A percentile compares a stretch with the other conserved stretches of the same genome.
Evolutionary conservation across 2,329 filamentous ascomycete genomes (phyloP).

Genomic region (Calonectria henricotiae): DNA sequence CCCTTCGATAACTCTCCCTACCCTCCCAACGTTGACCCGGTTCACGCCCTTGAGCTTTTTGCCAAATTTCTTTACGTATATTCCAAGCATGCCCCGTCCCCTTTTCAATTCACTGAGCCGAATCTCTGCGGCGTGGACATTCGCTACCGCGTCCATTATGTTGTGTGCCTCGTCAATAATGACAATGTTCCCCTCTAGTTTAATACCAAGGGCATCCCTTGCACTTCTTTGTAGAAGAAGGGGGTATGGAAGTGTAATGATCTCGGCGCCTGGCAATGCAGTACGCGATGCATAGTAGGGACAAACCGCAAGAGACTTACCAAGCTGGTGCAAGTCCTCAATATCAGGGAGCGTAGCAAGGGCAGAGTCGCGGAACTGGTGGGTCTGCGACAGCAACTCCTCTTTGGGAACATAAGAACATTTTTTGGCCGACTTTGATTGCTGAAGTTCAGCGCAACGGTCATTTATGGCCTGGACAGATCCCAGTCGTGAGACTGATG

Average conservation of each 20-base stretch:
- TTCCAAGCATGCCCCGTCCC: conserved; percentile 82
- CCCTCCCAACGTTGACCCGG: conserved; percentile 90
- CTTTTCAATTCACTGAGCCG: conserved; percentile 80
- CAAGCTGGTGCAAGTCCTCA: conserved; percentile 87
- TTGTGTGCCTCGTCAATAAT: conserved; percentile 99
- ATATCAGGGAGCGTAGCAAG: conserved; percentile 92
- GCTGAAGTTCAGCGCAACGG: conserved; percentile 90
- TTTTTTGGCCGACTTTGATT: conserved; percentile 72
- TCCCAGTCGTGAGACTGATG: conserved; percentile 80
- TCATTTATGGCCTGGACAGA: conserved; percentile 91
- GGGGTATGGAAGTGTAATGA: conserved; percentile 94
- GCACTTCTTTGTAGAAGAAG: conserved; percentile 89
- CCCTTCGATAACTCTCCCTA: conserved; percentile 87
- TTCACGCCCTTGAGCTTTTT: conserved; percentile 93
- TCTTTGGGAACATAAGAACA: conserved; percentile 87
- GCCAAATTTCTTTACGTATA: conserved; percentile 90
- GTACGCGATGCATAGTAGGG: conserved; percentile 96
- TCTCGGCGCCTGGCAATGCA: conserved; percentile 87
- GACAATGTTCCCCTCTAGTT: conserved; percentile 89
- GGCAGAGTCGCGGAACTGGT: conserved; percentile 88
- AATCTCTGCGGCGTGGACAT: conserved; percentile 87
- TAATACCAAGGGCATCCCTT: conserved; percentile 89
- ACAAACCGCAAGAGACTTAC: conserved; percentile 85
- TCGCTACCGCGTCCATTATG: conserved; percentile 93
- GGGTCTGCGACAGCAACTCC: conserved; percentile 79